Percentiles rank a stretch among this genome's conserved stretches.
Conservation (phyloP, 768 basidiomycete species). For the Cystofilobasidium ferigula region DNA sequence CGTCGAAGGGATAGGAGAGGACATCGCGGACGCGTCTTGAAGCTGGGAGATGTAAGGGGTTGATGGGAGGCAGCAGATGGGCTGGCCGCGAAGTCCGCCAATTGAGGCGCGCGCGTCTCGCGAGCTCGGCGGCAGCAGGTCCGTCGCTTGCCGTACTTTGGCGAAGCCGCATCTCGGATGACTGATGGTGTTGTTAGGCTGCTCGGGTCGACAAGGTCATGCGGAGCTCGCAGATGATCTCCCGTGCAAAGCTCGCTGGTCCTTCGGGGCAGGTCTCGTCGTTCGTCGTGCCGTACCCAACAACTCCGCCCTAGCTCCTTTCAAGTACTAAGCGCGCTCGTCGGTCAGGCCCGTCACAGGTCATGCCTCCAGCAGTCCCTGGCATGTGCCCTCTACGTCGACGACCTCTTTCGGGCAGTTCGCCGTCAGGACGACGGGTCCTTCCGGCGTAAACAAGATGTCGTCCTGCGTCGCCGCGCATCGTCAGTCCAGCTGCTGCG, state of each 20-base stretch:
- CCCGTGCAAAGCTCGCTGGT: background rate
- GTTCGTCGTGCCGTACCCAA: too few relatives aligned
- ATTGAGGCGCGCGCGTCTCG: too few relatives aligned
- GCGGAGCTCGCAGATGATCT: background rate
- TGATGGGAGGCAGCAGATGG: too few relatives aligned
- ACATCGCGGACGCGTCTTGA: background rate
- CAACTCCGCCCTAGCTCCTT: too few relatives aligned
- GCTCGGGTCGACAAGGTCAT: background rate
- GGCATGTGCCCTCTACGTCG: conserved; percentile 71
- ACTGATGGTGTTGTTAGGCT: background rate
- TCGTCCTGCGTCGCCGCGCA: conserved; percentile 41
- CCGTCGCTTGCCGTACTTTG: too few relatives aligned
- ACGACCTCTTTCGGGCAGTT: conserved; percentile 74
- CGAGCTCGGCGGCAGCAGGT: too few relatives aligned
- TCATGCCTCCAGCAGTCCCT: conserved; percentile 40
- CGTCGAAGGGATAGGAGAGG: background rate
- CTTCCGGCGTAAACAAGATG: conserved; percentile 54
- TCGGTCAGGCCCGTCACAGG: background rate
- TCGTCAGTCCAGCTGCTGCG: conserved; percentile 45
- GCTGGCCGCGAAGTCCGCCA: too few relatives aligned
- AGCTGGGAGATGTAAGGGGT: too few relatives aligned
- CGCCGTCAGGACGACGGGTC: conserved; percentile 57
- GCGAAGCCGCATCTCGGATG: background rate
- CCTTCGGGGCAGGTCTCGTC: too few relatives aligned
- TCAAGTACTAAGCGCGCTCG: too few relatives aligned